Evolutionary conservation across 495 filamentous ascomycete species (phyloP).

Genomic region (Immersiella caudata): DNA sequence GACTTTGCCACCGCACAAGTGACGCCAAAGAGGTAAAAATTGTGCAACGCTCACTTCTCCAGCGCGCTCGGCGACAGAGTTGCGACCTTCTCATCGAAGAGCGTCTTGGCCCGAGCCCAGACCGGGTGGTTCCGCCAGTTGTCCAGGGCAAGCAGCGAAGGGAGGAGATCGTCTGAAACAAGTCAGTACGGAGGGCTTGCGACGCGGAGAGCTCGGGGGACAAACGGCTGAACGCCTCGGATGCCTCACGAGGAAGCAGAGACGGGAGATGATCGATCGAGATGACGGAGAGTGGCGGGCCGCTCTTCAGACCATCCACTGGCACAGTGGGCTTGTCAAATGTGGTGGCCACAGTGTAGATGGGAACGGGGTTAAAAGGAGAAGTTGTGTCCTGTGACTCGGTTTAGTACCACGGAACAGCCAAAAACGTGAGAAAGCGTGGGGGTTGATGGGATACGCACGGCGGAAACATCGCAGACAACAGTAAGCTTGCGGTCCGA

Average conservation of each 20-base stretch:
- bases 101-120: constrained; percentile 80
- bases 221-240: constrained; percentile 73
- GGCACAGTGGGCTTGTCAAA: constrained; percentile 84
- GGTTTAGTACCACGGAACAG: neutral
- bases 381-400: constrained; percentile 62
- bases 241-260: constrained; percentile 82
- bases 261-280: constrained; percentile 91
- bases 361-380: constrained; percentile 64
- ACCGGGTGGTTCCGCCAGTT: constrained; percentile 71
- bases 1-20: neutral
- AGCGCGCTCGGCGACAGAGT: constrained; percentile 62
- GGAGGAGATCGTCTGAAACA: constrained; percentile 63
- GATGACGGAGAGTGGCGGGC: constrained; percentile 72
- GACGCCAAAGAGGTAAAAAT: neutral
- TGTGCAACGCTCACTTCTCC: constrained; percentile 31
- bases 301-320: constrained; percentile 58
- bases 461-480: constrained; percentile 84
- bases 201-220: neutral
- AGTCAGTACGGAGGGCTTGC: constrained; percentile 14
- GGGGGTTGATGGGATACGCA: constrained; percentile 68
- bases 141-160: constrained; percentile 76
- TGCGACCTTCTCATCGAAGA: constrained; percentile 83
- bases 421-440: constrained; percentile 46
- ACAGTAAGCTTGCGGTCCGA: constrained; percentile 77
- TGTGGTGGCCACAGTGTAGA: constrained; percentile 80